Evolutionary conservation across 2,329 filamentous ascomycete genomes (phyloP).

Genomic region (Ophiognomonia clavigignenti-juglandacearum): DNA sequence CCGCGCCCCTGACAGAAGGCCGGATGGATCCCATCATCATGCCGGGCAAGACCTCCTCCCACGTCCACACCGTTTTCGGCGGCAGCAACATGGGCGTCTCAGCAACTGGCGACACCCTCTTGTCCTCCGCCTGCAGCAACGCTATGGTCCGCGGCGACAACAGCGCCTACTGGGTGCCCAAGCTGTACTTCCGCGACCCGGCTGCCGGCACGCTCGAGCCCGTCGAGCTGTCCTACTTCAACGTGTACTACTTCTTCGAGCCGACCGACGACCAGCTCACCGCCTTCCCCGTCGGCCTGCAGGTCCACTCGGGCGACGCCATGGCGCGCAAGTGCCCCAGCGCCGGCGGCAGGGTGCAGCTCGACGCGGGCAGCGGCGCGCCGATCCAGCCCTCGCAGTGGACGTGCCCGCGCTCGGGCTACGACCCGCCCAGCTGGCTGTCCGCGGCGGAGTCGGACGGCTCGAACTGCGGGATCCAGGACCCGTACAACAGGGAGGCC

Average conservation of each 20-base stretch:
- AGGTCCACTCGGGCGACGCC: slow-evolving; percentile 65
- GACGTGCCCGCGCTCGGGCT: slow-evolving; percentile 51
- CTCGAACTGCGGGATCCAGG: slow-evolving; percentile 46
- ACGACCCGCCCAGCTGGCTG: slow-evolving; percentile 29
- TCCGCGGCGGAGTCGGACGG: slow-evolving; percentile 43
- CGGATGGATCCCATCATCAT: slow-evolving; percentile 64
- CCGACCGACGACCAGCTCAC: slow-evolving; percentile 59
- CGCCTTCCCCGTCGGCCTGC: slow-evolving; percentile 67
- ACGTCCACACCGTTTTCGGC: slow-evolving; percentile 68
- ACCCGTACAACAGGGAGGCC: slow-evolving; percentile 48
- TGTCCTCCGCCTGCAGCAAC: slow-evolving; percentile 60
- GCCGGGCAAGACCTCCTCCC: slow-evolving; percentile 52
- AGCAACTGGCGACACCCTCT: slow-evolving; percentile 56
- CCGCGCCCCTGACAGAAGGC: slow-evolving; percentile 54
- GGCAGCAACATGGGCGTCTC: slow-evolving; percentile 61
- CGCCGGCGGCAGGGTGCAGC: slow-evolving; percentile 33
- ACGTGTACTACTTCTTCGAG: slow-evolving; percentile 72
- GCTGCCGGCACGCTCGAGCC: slow-evolving; percentile 57
- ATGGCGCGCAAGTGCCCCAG: slow-evolving; percentile 50
- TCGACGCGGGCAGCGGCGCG: slow-evolving; percentile 48
- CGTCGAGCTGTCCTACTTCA: slow-evolving; percentile 67
- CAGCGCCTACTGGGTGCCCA: slow-evolving; percentile 69
- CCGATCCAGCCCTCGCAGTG: slow-evolving; percentile 50
- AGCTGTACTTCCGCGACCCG: slow-evolving; percentile 62
- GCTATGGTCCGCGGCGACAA: neutral